Conservation (phyloP, 164 flowering plant genomes). For the Magnolia sinica region DNA sequence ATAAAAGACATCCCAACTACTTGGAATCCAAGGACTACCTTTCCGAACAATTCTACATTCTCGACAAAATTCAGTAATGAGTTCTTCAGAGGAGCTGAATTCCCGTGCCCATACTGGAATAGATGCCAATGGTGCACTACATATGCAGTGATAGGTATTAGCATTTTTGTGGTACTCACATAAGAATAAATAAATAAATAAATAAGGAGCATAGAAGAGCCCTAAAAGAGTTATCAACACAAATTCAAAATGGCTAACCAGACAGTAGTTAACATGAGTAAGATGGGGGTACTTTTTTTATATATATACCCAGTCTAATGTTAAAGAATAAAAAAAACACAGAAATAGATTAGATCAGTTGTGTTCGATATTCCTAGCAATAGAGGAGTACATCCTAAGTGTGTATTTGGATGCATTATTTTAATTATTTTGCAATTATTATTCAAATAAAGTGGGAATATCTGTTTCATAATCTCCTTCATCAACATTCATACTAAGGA, state of each 20-base stretch:
- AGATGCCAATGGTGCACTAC: slow-evolving; percentile 88
- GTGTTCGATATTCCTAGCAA: neutral
- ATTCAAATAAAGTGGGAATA: neutral
- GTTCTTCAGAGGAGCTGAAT: slow-evolving; percentile 78
- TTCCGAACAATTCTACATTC: slow-evolving; percentile 97
- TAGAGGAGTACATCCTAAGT: neutral
- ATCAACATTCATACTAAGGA: too few relatives aligned
- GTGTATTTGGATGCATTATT: neutral
- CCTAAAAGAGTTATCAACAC: too few relatives aligned
- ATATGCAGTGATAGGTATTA: neutral
- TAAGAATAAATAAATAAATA: neutral
- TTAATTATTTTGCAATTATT: neutral
- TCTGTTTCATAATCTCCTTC: neutral
- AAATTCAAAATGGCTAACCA: neutral
- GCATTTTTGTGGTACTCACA: neutral
- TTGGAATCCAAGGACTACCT: slow-evolving; percentile 42
- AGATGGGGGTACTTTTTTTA: too few relatives aligned
- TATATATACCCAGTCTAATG: too few relatives aligned
- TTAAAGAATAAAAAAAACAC: too few relatives aligned
- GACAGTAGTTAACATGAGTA: too few relatives aligned
- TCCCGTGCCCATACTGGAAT: slow-evolving; percentile 96
- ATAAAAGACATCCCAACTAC: neutral
- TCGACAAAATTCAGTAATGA: slow-evolving; percentile 91
- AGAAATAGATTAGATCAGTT: neutral
- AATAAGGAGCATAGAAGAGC: neutral